These are phyloP conservation scores for Potentilla sterilis DNA, from an alignment of 306 rosid species.

Conservation along the genomic window DNA sequence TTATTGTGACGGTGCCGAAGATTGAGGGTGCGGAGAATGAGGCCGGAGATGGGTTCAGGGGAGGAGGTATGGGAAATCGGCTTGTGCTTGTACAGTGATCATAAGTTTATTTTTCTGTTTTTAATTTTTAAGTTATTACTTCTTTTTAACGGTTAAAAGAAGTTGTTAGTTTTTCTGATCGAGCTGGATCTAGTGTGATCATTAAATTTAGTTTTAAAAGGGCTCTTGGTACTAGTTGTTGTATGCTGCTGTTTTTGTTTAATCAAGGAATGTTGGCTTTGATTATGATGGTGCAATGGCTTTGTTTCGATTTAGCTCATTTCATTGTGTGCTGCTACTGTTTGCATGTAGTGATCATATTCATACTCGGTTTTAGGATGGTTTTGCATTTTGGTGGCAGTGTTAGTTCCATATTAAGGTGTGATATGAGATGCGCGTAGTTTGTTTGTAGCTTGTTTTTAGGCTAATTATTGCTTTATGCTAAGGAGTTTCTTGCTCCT, in stretches of 20 bases:
- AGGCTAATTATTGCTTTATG: neutral
- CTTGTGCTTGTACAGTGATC: slow-evolving; percentile 89
- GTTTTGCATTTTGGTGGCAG: neutral
- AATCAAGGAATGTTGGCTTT: slow-evolving; percentile 28
- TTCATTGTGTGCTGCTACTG: neutral
- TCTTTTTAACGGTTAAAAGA: neutral
- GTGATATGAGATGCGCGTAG: neutral
- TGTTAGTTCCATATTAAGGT: neutral
- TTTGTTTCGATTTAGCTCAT: neutral
- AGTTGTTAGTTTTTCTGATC: slow-evolving; percentile 19
- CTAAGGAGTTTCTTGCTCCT: neutral
- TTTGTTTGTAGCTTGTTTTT: neutral
- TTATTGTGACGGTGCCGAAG: slow-evolving; percentile 91
- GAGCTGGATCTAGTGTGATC: slow-evolving; percentile 34
- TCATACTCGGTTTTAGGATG: neutral
- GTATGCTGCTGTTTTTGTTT: slow-evolving; percentile 29
- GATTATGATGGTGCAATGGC: slow-evolving; percentile 4
- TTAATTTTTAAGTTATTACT: neutral
- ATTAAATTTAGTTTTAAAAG: slow-evolving; percentile 24
- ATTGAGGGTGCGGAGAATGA: slow-evolving; percentile 37
- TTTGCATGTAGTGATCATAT: neutral
- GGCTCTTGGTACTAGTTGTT: slow-evolving; percentile 38
- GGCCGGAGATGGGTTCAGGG: slow-evolving; percentile 36
- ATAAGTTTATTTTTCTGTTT: slow-evolving; percentile 23
- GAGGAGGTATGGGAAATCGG: slow-evolving; percentile 74